These are phyloP conservation scores for Nakazawaea wyomingensis DNA, from an alignment of 805 yeast genomes.

Conservation along the genomic window DNA sequence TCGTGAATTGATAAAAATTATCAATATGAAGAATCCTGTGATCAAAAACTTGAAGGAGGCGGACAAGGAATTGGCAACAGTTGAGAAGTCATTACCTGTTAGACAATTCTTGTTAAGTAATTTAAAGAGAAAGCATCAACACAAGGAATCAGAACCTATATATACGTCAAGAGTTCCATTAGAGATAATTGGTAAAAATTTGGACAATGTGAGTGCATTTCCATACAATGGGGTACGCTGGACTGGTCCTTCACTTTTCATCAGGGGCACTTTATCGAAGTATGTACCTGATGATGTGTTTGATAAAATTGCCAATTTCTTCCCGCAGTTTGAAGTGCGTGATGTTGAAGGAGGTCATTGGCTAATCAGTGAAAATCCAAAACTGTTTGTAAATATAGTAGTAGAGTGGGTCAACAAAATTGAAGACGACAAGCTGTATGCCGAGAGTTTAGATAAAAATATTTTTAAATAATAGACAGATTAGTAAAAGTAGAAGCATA, in stretches of 20 bases:
- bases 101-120: conserved; percentile 79
- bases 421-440: conserved; percentile 19
- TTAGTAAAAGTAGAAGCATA: too few species aligned
- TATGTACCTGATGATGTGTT: conserved; percentile 82
- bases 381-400: conserved; percentile 60
- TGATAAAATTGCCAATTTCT: conserved; percentile 66
- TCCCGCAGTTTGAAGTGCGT: conserved; percentile 69
- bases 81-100: conserved; percentile 55
- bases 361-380: conserved; percentile 84
- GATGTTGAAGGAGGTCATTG: conserved; percentile 90
- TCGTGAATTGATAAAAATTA: conserved; percentile 53
- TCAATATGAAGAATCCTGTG: conserved; percentile 34
- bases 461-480: conserved; percentile 8
- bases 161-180: conserved; percentile 64
- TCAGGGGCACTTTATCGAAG: conserved; percentile 70
- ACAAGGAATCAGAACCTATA: conserved; percentile 24
- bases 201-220: conserved; percentile 72
- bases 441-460: conserved; percentile 6
- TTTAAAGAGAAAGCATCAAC: conserved; percentile 41
- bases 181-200: conserved; percentile 55
- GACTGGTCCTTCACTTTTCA: conserved; percentile 69
- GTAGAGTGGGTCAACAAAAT: conserved; percentile 52
- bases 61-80: conserved; percentile 52
- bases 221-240: conserved; percentile 62
- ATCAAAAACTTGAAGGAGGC: conserved; percentile 59